Base-by-base conservation (phyloP, 2,329 filamentous ascomycete genomes). In the Tothia fuscella region DNA sequence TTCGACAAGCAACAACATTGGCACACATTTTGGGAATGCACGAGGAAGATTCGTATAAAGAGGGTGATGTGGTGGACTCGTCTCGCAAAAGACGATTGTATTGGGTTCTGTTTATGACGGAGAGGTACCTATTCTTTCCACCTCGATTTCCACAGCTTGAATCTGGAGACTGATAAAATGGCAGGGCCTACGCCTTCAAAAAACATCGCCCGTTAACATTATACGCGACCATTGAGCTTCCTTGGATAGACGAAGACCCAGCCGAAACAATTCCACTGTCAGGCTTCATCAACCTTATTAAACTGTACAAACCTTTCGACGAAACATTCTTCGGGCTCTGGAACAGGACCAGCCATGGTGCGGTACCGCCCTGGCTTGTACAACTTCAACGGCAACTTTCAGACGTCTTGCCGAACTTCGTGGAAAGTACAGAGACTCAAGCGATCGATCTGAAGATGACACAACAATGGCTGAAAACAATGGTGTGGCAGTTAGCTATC, bases 401-500 rank as follows among this genome's bases (percentile, higher is more conserved):
- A 4, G 66, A 68, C 41, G 67, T 70, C 16, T 61, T 78, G 2
- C 70, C 75, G 4, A 57, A 65, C 14, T 74, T 36, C 32, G 61
- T 78, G 6, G 69, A 74, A 21, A 64, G 67, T 4, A 79, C 76
- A 1, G 74, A 79, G 78, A 29, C 75, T 16, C 79, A 83, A 50
- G 79, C 77, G 41, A 76, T 80, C 5, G 77, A 83, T 50, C 67
- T 83, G 14, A 66, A 80, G 32, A 71, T 80, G 41, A 82, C 77
- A 2, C 79, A 83, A 53, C 77, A 81, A 51, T 83, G 79, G 79
- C 64, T 83, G 4, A 67, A 74, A 14, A 73, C 77, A 1, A 79
- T 82, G 60, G 72, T 82, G n/a, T 83, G 79, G 79, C 79, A 82
- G 50, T 69, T 79, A 2, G 78, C 77, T 3, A 80, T 80, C 50